phyloP scores from a whole-genome alignment of 768 basidiomycete species.

The Amanita thiersii region DNA sequence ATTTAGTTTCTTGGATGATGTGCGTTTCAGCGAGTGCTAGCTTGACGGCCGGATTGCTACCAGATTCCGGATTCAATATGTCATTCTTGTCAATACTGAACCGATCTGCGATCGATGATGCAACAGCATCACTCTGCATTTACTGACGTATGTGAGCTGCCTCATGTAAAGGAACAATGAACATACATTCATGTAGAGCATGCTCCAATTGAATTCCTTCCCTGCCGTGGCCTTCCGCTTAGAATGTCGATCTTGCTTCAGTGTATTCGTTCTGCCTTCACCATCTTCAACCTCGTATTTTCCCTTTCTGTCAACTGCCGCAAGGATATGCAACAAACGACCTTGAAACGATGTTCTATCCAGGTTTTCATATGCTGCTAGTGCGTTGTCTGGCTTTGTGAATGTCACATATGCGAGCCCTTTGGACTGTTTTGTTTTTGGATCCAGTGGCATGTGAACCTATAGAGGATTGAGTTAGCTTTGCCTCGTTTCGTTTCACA shows the following conservation, averaged over 20 bases:
- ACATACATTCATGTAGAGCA: slow-evolving; percentile 97
- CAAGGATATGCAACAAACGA: slow-evolving; percentile 82
- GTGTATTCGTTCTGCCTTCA: slow-evolving; percentile 34
- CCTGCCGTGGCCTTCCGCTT: slow-evolving; percentile 63
- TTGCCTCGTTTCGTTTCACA: not conserved
- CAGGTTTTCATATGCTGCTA: slow-evolving; percentile 68
- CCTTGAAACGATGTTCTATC: slow-evolving; percentile 89
- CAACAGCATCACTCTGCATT: slow-evolving; percentile 83
- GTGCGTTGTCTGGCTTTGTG: slow-evolving; percentile 27
- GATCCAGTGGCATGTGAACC: slow-evolving; percentile 44
- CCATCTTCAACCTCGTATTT: slow-evolving; percentile 34
- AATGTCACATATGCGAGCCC: slow-evolving; percentile 47
- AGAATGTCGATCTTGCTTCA: slow-evolving; percentile 54
- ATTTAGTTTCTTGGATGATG: slow-evolving; percentile 90
- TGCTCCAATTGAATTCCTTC: slow-evolving; percentile 86
- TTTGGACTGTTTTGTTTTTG: slow-evolving; percentile 35
- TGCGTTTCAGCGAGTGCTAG: slow-evolving; percentile 95
- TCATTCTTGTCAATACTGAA: slow-evolving; percentile 84
- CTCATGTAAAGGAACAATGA: not conserved
- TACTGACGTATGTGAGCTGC: slow-evolving; percentile 8
- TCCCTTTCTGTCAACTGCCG: slow-evolving; percentile 63
- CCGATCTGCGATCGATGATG: slow-evolving; percentile 81
- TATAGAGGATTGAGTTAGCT: slow-evolving; percentile 15
- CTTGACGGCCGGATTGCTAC: slow-evolving; percentile 81
- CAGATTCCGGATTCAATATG: slow-evolving; percentile 75